Base-by-base conservation (phyloP, 1,284 basidiomycete genomes). In the Rhodofomes roseus region DNA sequence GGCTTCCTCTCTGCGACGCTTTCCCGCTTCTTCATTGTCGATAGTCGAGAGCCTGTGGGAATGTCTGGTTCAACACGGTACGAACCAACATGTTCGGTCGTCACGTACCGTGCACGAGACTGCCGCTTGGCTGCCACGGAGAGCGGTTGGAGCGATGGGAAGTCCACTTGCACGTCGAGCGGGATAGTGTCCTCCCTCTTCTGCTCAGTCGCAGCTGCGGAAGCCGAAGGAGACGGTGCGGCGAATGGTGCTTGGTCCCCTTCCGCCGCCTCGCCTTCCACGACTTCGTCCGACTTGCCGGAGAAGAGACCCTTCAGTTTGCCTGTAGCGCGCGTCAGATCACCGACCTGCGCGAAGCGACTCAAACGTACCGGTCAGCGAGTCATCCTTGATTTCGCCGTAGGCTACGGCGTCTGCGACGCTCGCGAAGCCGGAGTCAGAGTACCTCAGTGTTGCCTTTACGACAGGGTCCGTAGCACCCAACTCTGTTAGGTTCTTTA, bases 231-330 rank as follows among this genome's bases (percentile, higher is more conserved):
- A 8, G 60, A 61, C 29, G 71, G 56, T 5, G 65, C 62, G 4
- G 69, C 57, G 0, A 70, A 59, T 5, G 66, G 34, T 9, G 68
- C 62, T n/a, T 62, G 62, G 40, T 68, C 67, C 0, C 64, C 65
- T 4, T 60, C 65, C 12, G 61, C 58, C 25, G 61, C 67, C 2
- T 60, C 64, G 22, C 61, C 63, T 9, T 62, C 66, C 5, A 16
- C 34, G 34, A 59, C 63, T 9, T 60, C 59, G 16, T 61, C 57
- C 12, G 81, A 77, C 58, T 80, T 78, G 8, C 81, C 86, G 44
- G 89, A 89, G 69, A 96, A 95, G 61, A 97, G 76, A 39, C 86
- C 87, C 76, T 95, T 96, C 62, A 97, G 75, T 76, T 89, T 93
- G 60, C 88, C 91, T 87, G 69, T 5, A 7, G 20, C 56, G 39